Evolutionary conservation across 805 yeast species (phyloP), one percentile per base, ranked within the genome.

Genomic region (Isabelozyma gotoi): DNA sequence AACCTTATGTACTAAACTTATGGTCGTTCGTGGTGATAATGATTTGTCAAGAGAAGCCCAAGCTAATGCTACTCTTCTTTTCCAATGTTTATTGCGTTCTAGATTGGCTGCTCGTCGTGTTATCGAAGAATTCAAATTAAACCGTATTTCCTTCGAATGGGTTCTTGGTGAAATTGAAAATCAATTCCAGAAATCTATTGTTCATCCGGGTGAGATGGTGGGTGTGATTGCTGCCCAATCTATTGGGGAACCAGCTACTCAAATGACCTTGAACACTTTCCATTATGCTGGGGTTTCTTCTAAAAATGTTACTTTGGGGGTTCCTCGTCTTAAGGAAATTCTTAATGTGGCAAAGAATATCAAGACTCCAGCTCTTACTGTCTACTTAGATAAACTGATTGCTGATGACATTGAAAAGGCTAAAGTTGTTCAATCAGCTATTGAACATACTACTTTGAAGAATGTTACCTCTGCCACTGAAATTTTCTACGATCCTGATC

Each of bases 361-460:
- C 77, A 94, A 92, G 71, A 94, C 99, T n/a, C 99, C 99, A n/a
- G 95, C 97, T 11, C 76, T 92, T 62, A 90, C 97, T 7, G 96
- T 92, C n/a, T 94, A 91, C 63, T 73, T 94, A 63, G 77, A 88
- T 38, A 82, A 84, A 4, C 92, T 82, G 33, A 77, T 84, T 49
- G 91, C 96, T 4, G 77, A 80, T 38, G 96, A 94, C 57, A 92
- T 91, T 66, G 97, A 91, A 64, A 82, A 77, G 67, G 98, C 99
- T 8, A 94, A 94, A 74, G 84, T 85, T 36, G 88, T 94, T 36
- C 97, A 96, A 73, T 88, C 97, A 47, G 95, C 97, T 0, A 92
- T 94, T 60, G 98, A 94, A 65, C 98, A 94, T 57, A 94, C 99
- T 1, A 87, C 96, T 1, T 74, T 94, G 66, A 86, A 84, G 72